Conservation (phyloP, 2,329 filamentous ascomycete species). For the Eutypella sp. region DNA sequence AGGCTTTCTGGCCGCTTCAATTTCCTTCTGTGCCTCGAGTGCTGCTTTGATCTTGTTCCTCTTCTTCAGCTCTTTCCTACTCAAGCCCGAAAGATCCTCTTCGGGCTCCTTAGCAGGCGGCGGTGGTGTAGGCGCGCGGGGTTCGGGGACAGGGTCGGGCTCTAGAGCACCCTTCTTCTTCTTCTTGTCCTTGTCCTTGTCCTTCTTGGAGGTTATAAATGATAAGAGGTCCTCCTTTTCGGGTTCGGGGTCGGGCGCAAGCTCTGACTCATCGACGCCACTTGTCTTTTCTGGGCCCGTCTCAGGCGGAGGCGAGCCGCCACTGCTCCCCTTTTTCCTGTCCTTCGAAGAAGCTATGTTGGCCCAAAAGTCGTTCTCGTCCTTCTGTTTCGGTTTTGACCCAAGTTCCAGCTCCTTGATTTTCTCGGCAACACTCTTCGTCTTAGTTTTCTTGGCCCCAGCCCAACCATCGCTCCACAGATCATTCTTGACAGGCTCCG, state of each 20-base stretch:
- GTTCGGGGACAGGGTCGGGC: not conserved
- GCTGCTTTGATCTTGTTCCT: too few relatives aligned
- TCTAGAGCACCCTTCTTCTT: slow-evolving; percentile 7
- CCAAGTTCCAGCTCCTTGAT: slow-evolving; percentile 11
- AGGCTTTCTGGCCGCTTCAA: too few relatives aligned
- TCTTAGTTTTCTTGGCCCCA: slow-evolving; percentile 23
- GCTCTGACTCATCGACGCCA: slow-evolving; percentile 18
- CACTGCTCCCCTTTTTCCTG: slow-evolving; percentile 28
- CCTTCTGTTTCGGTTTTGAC: not conserved
- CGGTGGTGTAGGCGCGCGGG: not conserved
- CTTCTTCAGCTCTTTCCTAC: too few relatives aligned
- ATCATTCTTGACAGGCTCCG: slow-evolving; percentile 8
- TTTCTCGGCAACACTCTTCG: slow-evolving; percentile 18
- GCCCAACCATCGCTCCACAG: slow-evolving; percentile 15
- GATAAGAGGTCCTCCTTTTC: slow-evolving; percentile 18
- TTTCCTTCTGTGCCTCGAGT: too few relatives aligned
- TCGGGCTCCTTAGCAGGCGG: slow-evolving; percentile 5
- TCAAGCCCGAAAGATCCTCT: too few relatives aligned
- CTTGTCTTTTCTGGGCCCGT: too few relatives aligned
- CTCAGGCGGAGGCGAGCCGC: too few relatives aligned
- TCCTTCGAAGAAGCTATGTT: slow-evolving; percentile 24
- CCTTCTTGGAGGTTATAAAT: slow-evolving; percentile 25
- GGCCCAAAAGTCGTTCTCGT: slow-evolving; percentile 21
- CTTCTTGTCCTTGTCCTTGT: slow-evolving; percentile 15
- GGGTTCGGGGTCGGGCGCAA: slow-evolving; percentile 7